A percentile compares a stretch with the other conserved stretches of the same genome.
Conservation (phyloP, 345 rosid genomes). For the Theobroma cacao region DNA sequence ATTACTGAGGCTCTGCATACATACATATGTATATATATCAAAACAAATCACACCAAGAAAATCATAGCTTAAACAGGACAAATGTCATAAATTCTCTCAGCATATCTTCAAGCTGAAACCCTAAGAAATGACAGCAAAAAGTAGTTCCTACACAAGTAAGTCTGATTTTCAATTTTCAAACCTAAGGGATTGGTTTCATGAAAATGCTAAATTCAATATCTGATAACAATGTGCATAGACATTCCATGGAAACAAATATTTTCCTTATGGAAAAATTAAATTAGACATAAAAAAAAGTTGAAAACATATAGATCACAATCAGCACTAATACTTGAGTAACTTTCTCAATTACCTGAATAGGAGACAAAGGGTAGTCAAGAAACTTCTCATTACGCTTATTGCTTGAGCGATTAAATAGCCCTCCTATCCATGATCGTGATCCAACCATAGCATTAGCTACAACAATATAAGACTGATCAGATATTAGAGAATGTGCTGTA, state of each 20-base stretch:
- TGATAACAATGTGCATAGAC: not conserved
- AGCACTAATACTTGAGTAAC: not conserved
- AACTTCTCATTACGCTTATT: conserved; percentile 54
- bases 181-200: not conserved
- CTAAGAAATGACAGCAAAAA: not conserved
- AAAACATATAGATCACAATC: not conserved
- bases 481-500: conserved; percentile 1
- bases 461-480: conserved; percentile 32
- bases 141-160: conserved; percentile 3
- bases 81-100: conserved; percentile 5
- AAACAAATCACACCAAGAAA: not conserved
- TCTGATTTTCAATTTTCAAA: not conserved
- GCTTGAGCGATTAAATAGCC: conserved; percentile 62
- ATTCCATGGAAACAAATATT: not conserved
- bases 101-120: not conserved
- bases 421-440: conserved; percentile 90
- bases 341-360: conserved; percentile 57
- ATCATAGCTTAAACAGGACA: not conserved
- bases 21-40: not conserved
- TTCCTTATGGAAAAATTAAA: not conserved
- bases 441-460: conserved; percentile 92
- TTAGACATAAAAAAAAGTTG: not conserved
- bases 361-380: conserved; percentile 50
- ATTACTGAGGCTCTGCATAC: not conserved
- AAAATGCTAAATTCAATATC: not conserved